Percentiles rank a stretch among this genome's conserved stretches.
These are phyloP conservation scores for Sporormia fimetaria DNA, from an alignment of 495 filamentous ascomycete species.

Conservation along the genomic window DNA sequence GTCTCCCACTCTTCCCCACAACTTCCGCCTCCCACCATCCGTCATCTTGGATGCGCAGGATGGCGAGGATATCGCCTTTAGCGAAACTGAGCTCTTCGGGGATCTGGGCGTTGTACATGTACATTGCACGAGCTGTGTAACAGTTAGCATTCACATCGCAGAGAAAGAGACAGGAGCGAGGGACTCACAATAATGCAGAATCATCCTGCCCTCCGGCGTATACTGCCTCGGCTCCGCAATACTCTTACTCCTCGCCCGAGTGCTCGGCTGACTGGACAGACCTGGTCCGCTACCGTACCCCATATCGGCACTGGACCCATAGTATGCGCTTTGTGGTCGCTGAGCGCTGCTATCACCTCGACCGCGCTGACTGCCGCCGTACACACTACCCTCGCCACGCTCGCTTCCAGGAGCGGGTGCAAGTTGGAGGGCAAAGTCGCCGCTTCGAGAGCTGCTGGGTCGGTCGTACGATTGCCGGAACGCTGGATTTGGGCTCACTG, in stretches of 20 bases:
- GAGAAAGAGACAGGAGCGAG: not conserved
- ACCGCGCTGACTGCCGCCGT: conserved; percentile 31
- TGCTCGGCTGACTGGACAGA: conserved; percentile 33
- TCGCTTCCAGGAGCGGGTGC: conserved; percentile 39
- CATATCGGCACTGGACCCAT: conserved; percentile 29
- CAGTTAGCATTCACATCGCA: conserved; percentile 15
- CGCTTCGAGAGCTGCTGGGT: conserved; percentile 46
- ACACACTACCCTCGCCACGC: conserved; percentile 34
- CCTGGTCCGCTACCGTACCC: conserved; percentile 14
- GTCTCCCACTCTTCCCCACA: conserved; percentile 57
- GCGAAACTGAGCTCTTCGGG: conserved; percentile 87
- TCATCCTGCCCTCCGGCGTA: conserved; percentile 73
- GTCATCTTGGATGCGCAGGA: conserved; percentile 90
- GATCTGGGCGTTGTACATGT: conserved; percentile 87
- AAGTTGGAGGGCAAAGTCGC: conserved; percentile 72
- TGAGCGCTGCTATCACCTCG: conserved; percentile 13
- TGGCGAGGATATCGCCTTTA: conserved; percentile 83
- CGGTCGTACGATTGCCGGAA: conserved; percentile 40
- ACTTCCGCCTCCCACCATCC: conserved; percentile 99
- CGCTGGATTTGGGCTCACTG: conserved; percentile 20
- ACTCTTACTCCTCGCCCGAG: conserved; percentile 67
- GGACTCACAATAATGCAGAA: conserved; percentile 82
- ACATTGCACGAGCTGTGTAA: conserved; percentile 71
- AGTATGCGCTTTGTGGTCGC: conserved; percentile 43
- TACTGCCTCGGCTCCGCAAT: conserved; percentile 62